Evolutionary conservation across 2,329 filamentous ascomycete genomes (phyloP).

Genomic region (Coniochaeta ligniaria): DNA sequence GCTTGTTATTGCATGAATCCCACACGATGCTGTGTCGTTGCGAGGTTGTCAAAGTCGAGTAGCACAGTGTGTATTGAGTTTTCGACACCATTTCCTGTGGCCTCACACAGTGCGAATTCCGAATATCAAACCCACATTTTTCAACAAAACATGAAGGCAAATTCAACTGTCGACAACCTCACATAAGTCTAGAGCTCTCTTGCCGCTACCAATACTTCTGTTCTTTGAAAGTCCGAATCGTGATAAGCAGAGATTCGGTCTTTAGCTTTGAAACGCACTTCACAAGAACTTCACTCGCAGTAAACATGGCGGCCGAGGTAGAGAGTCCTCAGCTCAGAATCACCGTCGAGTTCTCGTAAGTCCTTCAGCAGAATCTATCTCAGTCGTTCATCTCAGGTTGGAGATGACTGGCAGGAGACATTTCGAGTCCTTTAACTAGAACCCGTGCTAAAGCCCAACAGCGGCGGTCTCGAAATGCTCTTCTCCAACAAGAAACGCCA

Average conservation of each 20-base stretch:
- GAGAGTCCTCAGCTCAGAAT: constrained; percentile 36
- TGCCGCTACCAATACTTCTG: background rate
- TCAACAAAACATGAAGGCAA: background rate
- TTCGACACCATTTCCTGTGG: background rate
- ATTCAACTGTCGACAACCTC: background rate
- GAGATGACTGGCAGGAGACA: background rate
- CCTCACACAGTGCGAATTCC: background rate
- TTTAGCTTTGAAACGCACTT: background rate
- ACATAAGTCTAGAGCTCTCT: background rate
- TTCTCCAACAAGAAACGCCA: constrained; percentile 79
- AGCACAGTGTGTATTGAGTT: background rate
- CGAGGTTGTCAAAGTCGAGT: background rate
- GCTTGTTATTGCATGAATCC: background rate
- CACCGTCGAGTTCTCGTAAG: constrained; percentile 53
- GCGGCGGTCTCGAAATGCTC: constrained; percentile 89
- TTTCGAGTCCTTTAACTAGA: background rate
- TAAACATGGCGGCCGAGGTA: constrained; percentile 1
- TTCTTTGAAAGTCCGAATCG: background rate
- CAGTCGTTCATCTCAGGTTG: background rate
- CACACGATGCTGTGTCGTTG: background rate
- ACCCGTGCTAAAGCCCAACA: constrained; percentile 26
- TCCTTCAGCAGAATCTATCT: background rate
- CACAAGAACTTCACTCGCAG: background rate
- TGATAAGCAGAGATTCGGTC: background rate
- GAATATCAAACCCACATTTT: background rate